These are phyloP conservation scores for Volvox carteri DNA, from an alignment of 163 green algal species.

Conservation along the genomic window DNA sequence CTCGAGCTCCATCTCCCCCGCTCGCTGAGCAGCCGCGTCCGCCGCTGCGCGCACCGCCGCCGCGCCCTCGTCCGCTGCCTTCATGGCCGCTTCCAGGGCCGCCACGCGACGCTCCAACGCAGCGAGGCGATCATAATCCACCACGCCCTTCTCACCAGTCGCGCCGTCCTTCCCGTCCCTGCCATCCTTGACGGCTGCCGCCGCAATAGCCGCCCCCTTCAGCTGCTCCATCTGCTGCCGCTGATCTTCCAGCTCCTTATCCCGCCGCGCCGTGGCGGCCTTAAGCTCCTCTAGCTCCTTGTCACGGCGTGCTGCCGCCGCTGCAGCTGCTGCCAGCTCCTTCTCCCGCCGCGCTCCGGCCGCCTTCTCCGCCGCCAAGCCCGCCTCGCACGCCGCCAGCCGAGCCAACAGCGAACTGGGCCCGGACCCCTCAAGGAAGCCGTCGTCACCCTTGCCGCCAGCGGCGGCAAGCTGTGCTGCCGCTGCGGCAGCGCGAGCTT, in stretches of 20 bases:
- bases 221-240: neutral
- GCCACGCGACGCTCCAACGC: conserved; percentile 18
- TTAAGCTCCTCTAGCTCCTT: neutral
- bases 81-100: conserved; percentile 8
- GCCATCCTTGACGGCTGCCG: neutral
- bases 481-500: neutral
- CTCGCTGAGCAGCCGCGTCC: neutral
- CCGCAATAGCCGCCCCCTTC: neutral
- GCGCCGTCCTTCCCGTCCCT: neutral
- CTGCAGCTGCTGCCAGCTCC: neutral
- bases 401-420: neutral
- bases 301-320: neutral
- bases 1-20: neutral
- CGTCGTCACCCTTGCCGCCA: no score
- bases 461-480: neutral
- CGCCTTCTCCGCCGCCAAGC: neutral
- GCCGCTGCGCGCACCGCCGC: neutral
- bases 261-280: neutral
- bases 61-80: conserved; percentile 11
- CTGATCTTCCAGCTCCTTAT: neutral
- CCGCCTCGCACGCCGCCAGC: neutral
- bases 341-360: neutral
- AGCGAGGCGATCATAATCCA: neutral
- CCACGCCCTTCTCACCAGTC: neutral
- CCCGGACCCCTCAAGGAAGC: neutral